phyloP scores from a whole-genome alignment of 441 rosid species.

The Aquilaria agallochum region DNA sequence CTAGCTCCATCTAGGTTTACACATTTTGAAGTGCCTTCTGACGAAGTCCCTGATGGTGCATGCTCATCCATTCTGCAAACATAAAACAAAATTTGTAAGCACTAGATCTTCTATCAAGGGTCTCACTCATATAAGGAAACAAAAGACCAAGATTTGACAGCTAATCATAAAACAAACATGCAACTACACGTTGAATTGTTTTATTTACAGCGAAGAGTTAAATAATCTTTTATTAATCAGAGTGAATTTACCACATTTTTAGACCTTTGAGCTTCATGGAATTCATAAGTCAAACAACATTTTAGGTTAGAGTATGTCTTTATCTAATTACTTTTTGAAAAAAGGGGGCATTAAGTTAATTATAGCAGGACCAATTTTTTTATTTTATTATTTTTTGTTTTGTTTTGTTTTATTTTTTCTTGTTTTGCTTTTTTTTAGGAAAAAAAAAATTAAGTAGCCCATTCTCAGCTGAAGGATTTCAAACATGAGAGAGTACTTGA shows the following conservation, averaged over 20 bases:
- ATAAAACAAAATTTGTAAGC: neutral
- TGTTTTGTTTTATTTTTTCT: neutral
- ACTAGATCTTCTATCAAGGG: neutral
- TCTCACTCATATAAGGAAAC: neutral
- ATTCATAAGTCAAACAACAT: too few relatives aligned
- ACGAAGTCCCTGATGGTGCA: slow-evolving; percentile 54
- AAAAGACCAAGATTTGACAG: neutral
- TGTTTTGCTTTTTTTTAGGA: neutral
- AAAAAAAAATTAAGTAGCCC: too few relatives aligned
- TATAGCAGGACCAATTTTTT: too few relatives aligned
- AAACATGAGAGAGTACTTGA: too few relatives aligned
- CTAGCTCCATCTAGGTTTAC: slow-evolving; percentile 82
- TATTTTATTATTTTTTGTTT: neutral
- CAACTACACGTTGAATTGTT: neutral
- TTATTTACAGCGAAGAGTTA: too few relatives aligned
- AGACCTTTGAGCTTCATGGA: too few relatives aligned
- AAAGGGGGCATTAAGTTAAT: too few relatives aligned
- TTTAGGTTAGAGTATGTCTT: too few relatives aligned
- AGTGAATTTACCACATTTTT: too few relatives aligned
- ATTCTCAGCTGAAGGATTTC: too few relatives aligned
- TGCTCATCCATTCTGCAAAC: slow-evolving; percentile 74
- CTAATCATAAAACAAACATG: neutral
- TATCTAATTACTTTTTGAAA: too few relatives aligned
- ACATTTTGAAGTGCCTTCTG: slow-evolving; percentile 65
- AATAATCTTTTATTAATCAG: too few relatives aligned